Conservation (phyloP, 108 stramenopile genomes). For the Cyclotella atomus region DNA sequence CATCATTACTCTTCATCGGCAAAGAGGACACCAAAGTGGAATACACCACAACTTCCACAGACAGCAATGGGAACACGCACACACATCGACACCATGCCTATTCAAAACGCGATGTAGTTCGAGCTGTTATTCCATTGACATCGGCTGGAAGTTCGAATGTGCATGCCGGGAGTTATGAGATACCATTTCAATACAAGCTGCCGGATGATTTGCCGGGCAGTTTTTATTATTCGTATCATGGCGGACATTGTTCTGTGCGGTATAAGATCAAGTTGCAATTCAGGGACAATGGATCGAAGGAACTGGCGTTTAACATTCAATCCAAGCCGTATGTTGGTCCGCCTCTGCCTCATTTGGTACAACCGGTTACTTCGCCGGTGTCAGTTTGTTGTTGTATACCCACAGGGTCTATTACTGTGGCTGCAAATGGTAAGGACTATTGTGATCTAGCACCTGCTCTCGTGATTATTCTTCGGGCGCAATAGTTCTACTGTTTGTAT, state of each 20-base stretch:
- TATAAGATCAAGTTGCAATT: constrained; percentile 5
- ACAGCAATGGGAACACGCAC: background rate
- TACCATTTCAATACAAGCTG: constrained; percentile 8
- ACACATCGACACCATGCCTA: background rate
- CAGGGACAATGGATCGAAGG: background rate
- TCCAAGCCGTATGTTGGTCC: constrained; percentile 8
- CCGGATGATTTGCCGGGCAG: constrained; percentile 2
- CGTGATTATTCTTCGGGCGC: background rate
- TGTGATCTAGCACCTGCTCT: background rate
- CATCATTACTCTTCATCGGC: constrained; percentile 1
- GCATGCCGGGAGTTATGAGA: background rate
- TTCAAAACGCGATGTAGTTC: background rate
- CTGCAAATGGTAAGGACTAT: background rate
- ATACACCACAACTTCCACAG: background rate
- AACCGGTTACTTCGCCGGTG: constrained; percentile 7
- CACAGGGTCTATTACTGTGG: background rate
- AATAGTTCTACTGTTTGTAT: background rate
- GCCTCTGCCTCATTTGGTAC: background rate
- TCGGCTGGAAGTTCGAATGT: background rate
- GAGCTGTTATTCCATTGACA: constrained; percentile 1
- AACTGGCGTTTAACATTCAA: background rate
- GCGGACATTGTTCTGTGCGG: constrained; percentile 1
- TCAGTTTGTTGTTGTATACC: constrained; percentile 2
- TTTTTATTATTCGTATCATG: constrained; percentile 7
- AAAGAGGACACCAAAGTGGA: constrained; percentile 8